Percentiles rank a stretch among this genome's conserved stretches.
Conservation (phyloP, 139 green algal genomes). For the Bryopsis sp. region DNA sequence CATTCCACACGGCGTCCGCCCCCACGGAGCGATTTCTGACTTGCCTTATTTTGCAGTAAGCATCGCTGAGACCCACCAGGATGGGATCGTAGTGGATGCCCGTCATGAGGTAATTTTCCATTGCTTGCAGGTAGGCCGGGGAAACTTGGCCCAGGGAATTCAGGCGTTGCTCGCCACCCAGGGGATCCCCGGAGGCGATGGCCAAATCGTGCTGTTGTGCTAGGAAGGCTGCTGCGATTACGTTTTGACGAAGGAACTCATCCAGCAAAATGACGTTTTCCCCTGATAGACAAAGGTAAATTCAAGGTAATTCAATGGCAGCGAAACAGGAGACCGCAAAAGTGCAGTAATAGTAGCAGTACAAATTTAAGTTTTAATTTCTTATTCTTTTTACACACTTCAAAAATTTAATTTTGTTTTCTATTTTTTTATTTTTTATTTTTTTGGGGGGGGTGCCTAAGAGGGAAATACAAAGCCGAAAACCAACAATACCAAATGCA, state of each 20-base stretch:
- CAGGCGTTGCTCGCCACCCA: background rate
- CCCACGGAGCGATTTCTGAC: background rate
- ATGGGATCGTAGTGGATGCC: background rate
- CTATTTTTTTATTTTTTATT: no score
- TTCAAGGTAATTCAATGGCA: no score
- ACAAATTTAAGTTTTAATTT: no score
- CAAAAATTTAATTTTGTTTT: no score
- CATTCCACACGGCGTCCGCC: background rate
- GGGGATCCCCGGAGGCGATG: background rate
- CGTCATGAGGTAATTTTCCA: background rate
- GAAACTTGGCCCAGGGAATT: background rate
- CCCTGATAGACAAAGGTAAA: no score
- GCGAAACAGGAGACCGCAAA: no score
- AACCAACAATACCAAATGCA: no score
- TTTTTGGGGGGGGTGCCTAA: no score
- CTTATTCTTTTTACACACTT: no score
- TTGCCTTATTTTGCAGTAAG: background rate
- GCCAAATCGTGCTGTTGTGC: background rate
- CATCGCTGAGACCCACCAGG: background rate
- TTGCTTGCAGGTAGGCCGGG: background rate
- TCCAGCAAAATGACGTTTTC: conserved; percentile 3
- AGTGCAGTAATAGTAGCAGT: no score
- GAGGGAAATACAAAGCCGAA: no score
- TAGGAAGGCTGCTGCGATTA: background rate
- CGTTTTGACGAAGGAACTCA: conserved; percentile 14